phyloP scores from a whole-genome alignment of 768 basidiomycete species.

The Amylocystis lapponica region DNA sequence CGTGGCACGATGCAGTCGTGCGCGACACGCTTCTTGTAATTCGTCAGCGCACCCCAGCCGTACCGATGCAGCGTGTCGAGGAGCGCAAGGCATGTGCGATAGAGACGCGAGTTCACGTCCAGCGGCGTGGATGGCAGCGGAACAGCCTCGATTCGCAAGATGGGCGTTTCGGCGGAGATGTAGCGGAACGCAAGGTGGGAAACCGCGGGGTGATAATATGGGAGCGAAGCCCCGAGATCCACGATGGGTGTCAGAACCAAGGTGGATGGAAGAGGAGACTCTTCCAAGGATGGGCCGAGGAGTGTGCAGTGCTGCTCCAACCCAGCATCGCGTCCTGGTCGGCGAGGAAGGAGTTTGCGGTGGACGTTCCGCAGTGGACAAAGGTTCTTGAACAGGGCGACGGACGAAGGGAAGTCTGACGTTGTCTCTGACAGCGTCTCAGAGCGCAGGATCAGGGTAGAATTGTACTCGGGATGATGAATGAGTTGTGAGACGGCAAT shows the following conservation, averaged over 20 bases:
- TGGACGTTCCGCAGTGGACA: conserved; percentile 48
- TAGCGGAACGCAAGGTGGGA: conserved; percentile 79
- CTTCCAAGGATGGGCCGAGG: conserved; percentile 33
- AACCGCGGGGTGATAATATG: conserved; percentile 90
- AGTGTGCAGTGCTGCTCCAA: conserved; percentile 78
- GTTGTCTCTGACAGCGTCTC: conserved; percentile 42
- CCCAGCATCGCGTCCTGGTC: conserved; percentile 68
- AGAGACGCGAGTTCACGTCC: conserved; percentile 58
- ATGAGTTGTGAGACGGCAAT: conserved; percentile 64
- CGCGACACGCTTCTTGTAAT: conserved; percentile 80
- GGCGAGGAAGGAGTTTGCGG: conserved; percentile 67
- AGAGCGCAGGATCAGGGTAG: conserved; percentile 82
- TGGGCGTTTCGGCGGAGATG: conserved; percentile 26
- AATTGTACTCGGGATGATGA: conserved; percentile 90
- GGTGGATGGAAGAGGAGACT: conserved; percentile 19
- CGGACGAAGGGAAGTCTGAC: conserved; percentile 14
- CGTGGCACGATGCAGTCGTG: conserved; percentile 79
- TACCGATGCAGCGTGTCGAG: conserved; percentile 84
- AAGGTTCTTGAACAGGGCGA: conserved; percentile 36
- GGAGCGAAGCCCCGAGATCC: conserved; percentile 42
- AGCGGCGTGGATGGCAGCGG: conserved; percentile 42
- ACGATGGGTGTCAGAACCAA: conserved; percentile 61
- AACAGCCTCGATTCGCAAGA: conserved; percentile 52
- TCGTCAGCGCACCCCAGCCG: conserved; percentile 75
- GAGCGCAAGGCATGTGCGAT: conserved; percentile 75